Conservation (phyloP, 768 basidiomycete species). For the Mycena rosella region DNA sequence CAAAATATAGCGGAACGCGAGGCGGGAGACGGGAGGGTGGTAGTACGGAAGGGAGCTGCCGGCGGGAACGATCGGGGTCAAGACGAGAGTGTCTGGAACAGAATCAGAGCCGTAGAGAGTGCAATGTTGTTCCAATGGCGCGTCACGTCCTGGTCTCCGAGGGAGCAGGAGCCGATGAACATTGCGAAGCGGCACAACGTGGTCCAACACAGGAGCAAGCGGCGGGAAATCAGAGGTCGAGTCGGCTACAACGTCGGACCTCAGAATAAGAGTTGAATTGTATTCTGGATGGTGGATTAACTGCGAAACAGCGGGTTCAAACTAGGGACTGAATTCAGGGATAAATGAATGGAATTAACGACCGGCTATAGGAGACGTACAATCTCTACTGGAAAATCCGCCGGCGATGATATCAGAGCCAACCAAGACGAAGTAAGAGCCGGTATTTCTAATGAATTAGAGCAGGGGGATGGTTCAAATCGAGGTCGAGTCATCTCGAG, state of each 20-base stretch:
- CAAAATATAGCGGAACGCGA: slow-evolving; percentile 83
- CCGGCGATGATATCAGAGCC: slow-evolving; percentile 49
- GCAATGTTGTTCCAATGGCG: slow-evolving; percentile 80
- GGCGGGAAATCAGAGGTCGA: slow-evolving; percentile 48
- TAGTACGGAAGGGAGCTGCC: slow-evolving; percentile 83
- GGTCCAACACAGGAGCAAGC: slow-evolving; percentile 53
- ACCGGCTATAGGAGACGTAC: slow-evolving; percentile 42
- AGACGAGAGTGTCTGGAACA: slow-evolving; percentile 56
- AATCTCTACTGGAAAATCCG: slow-evolving; percentile 51
- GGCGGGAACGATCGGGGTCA: slow-evolving; percentile 67
- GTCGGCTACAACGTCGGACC: slow-evolving; percentile 77
- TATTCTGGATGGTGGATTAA: slow-evolving; percentile 92
- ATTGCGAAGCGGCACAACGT: slow-evolving; percentile 56
- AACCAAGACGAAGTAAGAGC: slow-evolving; percentile 26
- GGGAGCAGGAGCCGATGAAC: slow-evolving; percentile 82
- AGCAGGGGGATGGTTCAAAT: slow-evolving; percentile 32
- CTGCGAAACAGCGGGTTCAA: slow-evolving; percentile 77
- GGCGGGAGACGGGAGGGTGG: slow-evolving; percentile 83
- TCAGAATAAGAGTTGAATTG: slow-evolving; percentile 90
- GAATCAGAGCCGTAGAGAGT: slow-evolving; percentile 67
- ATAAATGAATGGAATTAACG: not conserved
- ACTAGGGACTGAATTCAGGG: slow-evolving; percentile 59
- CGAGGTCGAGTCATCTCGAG: slow-evolving; percentile 24
- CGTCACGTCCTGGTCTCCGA: slow-evolving; percentile 82
- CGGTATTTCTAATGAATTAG: not conserved